Base-by-base conservation (phyloP, 192 early-diverging fungal species). In the Backusella macrospora region DNA sequence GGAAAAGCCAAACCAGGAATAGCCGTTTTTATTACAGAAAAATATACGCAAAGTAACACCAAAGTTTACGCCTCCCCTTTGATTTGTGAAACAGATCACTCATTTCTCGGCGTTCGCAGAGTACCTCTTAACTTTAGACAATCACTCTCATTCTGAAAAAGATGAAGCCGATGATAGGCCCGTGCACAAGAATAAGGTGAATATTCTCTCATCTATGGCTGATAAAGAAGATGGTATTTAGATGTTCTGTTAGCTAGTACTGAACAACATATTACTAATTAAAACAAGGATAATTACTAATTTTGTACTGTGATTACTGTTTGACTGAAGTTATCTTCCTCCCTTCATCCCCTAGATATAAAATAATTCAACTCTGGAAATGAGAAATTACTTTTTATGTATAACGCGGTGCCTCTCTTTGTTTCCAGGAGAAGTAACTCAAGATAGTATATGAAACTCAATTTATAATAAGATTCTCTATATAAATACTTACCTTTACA, bases 51-150 rank as follows among this genome's bases (percentile, higher is more conserved):
- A 26, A 59, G 52, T 59, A 5, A 4, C 12, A 59, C 52, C 9
- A 59, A 59, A 59, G 23, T 59, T 59, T 26, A 26, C 52, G 52
- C 52, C 52, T 59, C 52, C 26, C 52, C 52, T 59, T 59, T 59
- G 52, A 26, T 26, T 26, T 23, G 52, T 59, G 52, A 5, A 59
- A 59, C 52, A 59, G 52, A 59, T 12, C 52, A 59, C 52, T 59
- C 52, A 59, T 59, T 59, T 59, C 52, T 59, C 52, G 52, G 52
- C 52, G 52, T 59, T 26, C 12, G 18, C 6, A 3, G 10, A 18
- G n/a, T 59, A 7, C 13, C 13, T 46, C 21, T 9, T 12, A 5
- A 26, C 26, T 59, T 59, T 10, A 59, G 26, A 59, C n/a, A 4
- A 23, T 59, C 18, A 26, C 52, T 59, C 26, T 5, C n/a, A 23